Evolutionary conservation across 2,329 filamentous ascomycete genomes (phyloP), one percentile per base, ranked within the genome.

Genomic region (Stagonosporopsis tanaceti): DNA sequence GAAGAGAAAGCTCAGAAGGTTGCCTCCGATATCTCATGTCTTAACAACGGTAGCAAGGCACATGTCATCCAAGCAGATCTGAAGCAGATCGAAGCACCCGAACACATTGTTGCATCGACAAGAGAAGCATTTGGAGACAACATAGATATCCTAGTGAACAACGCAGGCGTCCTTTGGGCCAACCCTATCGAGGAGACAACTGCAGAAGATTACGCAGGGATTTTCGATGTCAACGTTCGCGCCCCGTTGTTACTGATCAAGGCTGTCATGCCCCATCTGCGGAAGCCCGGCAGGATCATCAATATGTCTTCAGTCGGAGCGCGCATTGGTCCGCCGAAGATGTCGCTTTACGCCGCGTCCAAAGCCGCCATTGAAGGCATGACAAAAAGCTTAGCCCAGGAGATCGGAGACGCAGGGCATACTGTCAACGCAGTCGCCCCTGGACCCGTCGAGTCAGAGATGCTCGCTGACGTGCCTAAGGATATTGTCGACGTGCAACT

Each of bases 371-470:
- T 89, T 15, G 86, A 89, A 69, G 84, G 81, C 0, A 70, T 88
- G 52, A 89, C 87, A 9, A 77, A 85, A 6, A 81, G 78, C 41
- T 85, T 85, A 80, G 86, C 87, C 0, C 78, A 79, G 0, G 86
- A 89, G 71, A 74, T 89, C 8, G 86, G 86, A 0, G 67, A 59
- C 3, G 73, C 80, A 55, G 85, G 86, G 0, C 84, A 84, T 56
- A 88, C 86, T 0, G 86, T 87, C 25, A 89, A 89, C 62, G 78
- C 80, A 0, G 82, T 89, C 2, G 82, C 82, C 20, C 85, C 86
- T 0, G 87, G 87, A 0, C 85, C 86, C 0, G 82, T 87, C 6
- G 73, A 82, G 71, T 87, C 80, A 28, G 84, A 86, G 7, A 81
- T 89, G 80, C 67, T 87, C 24, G 81, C 82, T 15, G 78, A 82